Percentiles rank a stretch among this genome's conserved stretches.
These are phyloP conservation scores for Setomelanomma holmii DNA, from an alignment of 2,329 filamentous ascomycete species.

Conservation along the genomic window DNA sequence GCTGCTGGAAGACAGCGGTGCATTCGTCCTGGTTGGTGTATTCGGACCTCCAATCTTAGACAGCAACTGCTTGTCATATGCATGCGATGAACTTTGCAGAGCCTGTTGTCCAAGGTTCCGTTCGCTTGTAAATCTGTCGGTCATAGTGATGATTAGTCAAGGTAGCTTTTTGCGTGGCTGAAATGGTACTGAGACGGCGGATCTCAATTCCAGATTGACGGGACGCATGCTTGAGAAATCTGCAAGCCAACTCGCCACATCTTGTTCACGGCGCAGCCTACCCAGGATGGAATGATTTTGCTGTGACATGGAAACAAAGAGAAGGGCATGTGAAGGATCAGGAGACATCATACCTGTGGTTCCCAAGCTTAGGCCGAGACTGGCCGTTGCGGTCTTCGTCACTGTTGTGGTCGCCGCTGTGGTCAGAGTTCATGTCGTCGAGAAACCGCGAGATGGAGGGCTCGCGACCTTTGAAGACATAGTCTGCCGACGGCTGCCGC, in stretches of 20 bases:
- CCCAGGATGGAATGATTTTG: too few relatives aligned
- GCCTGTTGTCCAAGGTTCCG: constrained; percentile 64
- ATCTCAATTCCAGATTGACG: too few relatives aligned
- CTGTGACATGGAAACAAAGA: not conserved
- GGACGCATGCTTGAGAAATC: too few relatives aligned
- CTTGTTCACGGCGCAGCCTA: too few relatives aligned
- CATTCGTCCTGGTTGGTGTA: constrained; percentile 58
- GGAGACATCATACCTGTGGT: constrained; percentile 51
- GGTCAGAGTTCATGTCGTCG: constrained; percentile 46
- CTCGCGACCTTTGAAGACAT: constrained; percentile 46
- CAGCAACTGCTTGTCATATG: constrained; percentile 68
- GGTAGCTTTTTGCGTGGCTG: too few relatives aligned
- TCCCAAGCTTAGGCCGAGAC: constrained; percentile 46
- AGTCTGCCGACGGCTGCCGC: constrained; percentile 36
- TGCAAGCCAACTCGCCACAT: too few relatives aligned
- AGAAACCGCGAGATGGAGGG: constrained; percentile 48
- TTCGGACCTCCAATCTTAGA: constrained; percentile 68
- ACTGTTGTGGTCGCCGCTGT: constrained; percentile 39
- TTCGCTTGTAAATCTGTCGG: constrained; percentile 64
- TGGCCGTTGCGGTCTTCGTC: constrained; percentile 47
- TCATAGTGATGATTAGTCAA: constrained; percentile 15
- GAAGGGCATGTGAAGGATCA: not conserved
- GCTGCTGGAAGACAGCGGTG: constrained; percentile 40
- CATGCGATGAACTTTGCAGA: constrained; percentile 65
- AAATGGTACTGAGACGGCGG: too few relatives aligned